Conservation (phyloP, 257 asterid genomes). For the Parsonsia alboflavescens region DNA sequence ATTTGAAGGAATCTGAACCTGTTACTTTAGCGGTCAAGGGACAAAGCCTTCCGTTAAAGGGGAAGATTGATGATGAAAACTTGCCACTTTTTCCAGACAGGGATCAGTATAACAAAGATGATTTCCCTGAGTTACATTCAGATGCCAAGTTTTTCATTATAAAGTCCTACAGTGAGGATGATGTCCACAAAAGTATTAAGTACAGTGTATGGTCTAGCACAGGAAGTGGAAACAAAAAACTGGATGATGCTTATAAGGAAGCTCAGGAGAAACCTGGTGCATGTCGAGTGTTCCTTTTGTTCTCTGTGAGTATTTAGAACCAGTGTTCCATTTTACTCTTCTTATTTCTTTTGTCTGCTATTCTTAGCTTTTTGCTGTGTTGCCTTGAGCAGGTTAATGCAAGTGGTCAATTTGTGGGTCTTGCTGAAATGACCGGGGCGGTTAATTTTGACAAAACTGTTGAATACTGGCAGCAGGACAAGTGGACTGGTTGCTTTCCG, state of each 20-base stretch:
- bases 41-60: constrained; percentile 28
- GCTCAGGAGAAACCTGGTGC: constrained; percentile 32
- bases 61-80: constrained; percentile 20
- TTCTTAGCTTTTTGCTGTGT: not conserved
- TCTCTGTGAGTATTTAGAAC: constrained; percentile 35
- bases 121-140: constrained; percentile 28
- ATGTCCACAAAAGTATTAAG: constrained; percentile 49
- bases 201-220: constrained; percentile 53
- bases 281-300: constrained; percentile 38
- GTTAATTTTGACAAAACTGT: constrained; percentile 33
- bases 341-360: not conserved
- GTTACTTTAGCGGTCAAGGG: constrained; percentile 30
- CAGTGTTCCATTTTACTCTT: not conserved
- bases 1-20: constrained; percentile 27
- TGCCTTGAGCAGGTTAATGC: constrained; percentile 33
- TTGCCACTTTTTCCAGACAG: constrained; percentile 25
- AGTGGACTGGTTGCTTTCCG: constrained; percentile 48
- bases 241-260: constrained; percentile 41
- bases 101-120: constrained; percentile 33
- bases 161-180: constrained; percentile 51
- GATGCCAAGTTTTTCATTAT: constrained; percentile 45
- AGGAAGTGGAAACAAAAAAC: constrained; percentile 46
- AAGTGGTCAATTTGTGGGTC: constrained; percentile 50
- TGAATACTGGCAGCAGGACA: constrained; percentile 49
- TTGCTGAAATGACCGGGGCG: constrained; percentile 44